Evolutionary conservation across 352 stramenopile species (phyloP).

Genomic region (Phytopythium helicoides): DNA sequence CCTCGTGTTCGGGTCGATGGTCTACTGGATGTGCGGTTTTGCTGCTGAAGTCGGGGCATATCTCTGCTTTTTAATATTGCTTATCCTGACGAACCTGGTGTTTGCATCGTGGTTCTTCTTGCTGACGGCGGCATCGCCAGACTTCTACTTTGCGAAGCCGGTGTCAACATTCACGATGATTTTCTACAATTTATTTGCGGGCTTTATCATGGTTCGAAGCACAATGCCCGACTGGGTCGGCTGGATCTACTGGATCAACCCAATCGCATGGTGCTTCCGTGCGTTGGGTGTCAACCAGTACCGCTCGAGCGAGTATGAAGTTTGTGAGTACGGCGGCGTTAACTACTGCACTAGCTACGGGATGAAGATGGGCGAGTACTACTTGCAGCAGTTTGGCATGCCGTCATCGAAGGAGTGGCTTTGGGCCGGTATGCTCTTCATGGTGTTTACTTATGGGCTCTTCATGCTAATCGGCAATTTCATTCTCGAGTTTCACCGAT

Average conservation of each 20-base stretch:
- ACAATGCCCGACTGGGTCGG: constrained; percentile 37
- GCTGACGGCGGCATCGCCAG: constrained; percentile 18
- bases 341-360: constrained; percentile 32
- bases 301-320: constrained; percentile 20
- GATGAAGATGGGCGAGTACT: constrained; percentile 34
- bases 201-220: constrained; percentile 30
- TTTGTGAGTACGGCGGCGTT: constrained; percentile 26
- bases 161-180: constrained; percentile 34
- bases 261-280: constrained; percentile 45
- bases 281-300: constrained; percentile 48
- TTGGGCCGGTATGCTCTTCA: constrained; percentile 26
- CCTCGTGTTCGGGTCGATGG: constrained; percentile 64
- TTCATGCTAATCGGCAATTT: constrained; percentile 33
- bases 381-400: constrained; percentile 36
- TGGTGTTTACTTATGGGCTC: constrained; percentile 21
- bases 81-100: constrained; percentile 31
- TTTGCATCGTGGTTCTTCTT: constrained; percentile 38
- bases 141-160: constrained; percentile 32
- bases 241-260: constrained; percentile 67
- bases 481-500: constrained; percentile 33
- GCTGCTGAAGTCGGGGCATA: constrained; percentile 17
- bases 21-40: constrained; percentile 80
- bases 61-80: constrained; percentile 25
- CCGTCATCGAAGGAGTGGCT: constrained; percentile 35
- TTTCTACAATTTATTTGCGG: constrained; percentile 40